Percentiles rank a stretch among this genome's conserved stretches.
Conservation (phyloP, 2,329 filamentous ascomycete genomes). For the Didymella keratinophila region DNA sequence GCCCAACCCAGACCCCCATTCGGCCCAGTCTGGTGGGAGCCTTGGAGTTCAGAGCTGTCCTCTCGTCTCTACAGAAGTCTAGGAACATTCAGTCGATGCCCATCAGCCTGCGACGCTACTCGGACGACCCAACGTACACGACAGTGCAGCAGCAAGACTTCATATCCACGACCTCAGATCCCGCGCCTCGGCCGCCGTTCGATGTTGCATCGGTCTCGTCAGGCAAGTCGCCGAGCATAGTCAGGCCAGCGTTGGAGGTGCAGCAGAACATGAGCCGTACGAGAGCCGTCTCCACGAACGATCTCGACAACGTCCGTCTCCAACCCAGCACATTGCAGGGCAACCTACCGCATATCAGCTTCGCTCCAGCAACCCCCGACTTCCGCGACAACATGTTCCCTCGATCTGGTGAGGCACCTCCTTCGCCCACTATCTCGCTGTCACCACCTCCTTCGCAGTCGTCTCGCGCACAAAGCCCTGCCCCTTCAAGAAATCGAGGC, state of each 20-base stretch:
- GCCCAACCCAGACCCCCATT: conserved; percentile 81
- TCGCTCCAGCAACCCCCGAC: conserved; percentile 46
- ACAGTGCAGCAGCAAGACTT: conserved; percentile 57
- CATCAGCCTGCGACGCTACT: conserved; percentile 74
- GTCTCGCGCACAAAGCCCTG: conserved; percentile 40
- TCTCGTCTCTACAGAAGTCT: conserved; percentile 85
- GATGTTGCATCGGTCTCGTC: conserved; percentile 34
- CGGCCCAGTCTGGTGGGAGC: conserved; percentile 92
- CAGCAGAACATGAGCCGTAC: conserved; percentile 42
- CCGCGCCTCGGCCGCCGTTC: conserved; percentile 51
- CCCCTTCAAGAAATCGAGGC: conserved; percentile 30
- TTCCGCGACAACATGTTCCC: conserved; percentile 24
- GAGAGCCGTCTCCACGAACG: conserved; percentile 68
- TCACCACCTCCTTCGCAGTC: conserved; percentile 53
- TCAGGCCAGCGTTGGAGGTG: conserved; percentile 43
- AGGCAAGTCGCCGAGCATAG: conserved; percentile 30
- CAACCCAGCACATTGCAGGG: conserved; percentile 50
- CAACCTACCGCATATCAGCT: conserved; percentile 45
- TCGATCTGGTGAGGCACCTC: conserved; percentile 32
- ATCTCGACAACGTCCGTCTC: conserved; percentile 58
- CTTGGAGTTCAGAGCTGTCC: conserved; percentile 88
- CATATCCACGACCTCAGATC: conserved; percentile 59
- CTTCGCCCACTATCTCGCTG: conserved; percentile 50
- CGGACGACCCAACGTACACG: conserved; percentile 65
- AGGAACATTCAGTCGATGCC: conserved; percentile 76